Evolutionary conservation across 768 basidiomycete species (phyloP).

Genomic region (Rhodotorula babjevae): DNA sequence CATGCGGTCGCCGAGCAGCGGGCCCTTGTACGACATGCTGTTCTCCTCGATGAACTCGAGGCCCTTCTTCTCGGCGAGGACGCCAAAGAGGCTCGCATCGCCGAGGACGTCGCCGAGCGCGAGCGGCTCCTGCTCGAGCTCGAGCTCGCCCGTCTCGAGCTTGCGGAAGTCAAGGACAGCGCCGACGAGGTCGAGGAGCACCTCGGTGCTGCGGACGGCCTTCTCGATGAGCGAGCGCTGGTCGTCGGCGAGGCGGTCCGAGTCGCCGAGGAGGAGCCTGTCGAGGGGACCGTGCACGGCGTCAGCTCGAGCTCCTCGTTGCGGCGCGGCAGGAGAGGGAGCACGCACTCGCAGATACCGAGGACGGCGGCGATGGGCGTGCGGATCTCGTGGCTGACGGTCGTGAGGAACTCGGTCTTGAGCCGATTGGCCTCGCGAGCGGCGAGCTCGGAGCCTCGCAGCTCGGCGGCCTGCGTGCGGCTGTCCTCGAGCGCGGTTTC

Average conservation of each 20-base stretch:
- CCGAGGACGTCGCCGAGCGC: constrained; percentile 15
- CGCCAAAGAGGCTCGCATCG: constrained; percentile 34
- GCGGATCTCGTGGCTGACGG: constrained; percentile 38
- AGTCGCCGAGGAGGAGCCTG: background rate
- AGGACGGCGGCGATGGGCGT: constrained; percentile 37
- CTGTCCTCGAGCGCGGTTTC: constrained; percentile 15
- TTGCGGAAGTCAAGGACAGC: constrained; percentile 39
- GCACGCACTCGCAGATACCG: constrained; percentile 30
- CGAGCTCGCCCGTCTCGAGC: constrained; percentile 38
- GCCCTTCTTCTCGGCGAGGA: constrained; percentile 29
- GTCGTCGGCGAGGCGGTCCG: background rate
- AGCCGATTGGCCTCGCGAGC: constrained; percentile 37
- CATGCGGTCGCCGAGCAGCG: constrained; percentile 34
- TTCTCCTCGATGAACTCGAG: constrained; percentile 31
- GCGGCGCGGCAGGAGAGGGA: background rate
- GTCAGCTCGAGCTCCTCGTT: no score
- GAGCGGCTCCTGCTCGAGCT: constrained; percentile 36
- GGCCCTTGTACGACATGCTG: constrained; percentile 13
- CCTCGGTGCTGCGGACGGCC: constrained; percentile 37
- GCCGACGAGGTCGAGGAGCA: constrained; percentile 36
- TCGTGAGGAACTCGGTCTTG: constrained; percentile 40
- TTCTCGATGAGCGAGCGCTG: constrained; percentile 24
- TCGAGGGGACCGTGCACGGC: background rate
- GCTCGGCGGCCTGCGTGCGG: constrained; percentile 10
- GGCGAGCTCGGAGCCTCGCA: constrained; percentile 29